Evolutionary conservation across 2,329 filamentous ascomycete species (phyloP).

Genomic region (Biscogniauxia marginata): DNA sequence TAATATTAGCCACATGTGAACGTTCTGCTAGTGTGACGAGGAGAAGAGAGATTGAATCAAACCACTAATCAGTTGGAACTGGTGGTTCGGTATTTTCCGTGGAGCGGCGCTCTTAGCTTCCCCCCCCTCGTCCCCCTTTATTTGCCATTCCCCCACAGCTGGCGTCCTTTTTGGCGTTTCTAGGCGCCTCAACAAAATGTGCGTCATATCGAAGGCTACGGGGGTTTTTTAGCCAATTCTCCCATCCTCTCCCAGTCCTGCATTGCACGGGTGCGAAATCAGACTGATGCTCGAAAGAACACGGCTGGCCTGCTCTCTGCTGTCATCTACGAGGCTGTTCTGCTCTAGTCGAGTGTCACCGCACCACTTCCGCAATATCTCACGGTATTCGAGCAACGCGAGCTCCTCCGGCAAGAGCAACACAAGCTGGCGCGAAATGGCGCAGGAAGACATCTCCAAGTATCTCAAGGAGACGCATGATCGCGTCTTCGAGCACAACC

Average conservation of each 20-base stretch:
- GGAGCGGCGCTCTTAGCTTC: background rate
- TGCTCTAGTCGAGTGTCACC: background rate
- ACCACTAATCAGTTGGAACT: background rate
- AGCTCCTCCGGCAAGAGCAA: conserved; percentile 2
- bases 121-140: too few species aligned
- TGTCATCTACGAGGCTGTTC: conserved; percentile 6
- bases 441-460: conserved; percentile 40
- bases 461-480: conserved; percentile 66
- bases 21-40: too few species aligned
- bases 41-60: too few species aligned
- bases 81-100: background rate
- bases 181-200: background rate
- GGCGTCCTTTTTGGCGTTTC: too few species aligned
- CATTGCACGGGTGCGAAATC: background rate
- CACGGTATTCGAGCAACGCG: conserved; percentile 11
- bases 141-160: too few species aligned
- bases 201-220: background rate
- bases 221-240: background rate
- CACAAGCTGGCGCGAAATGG: conserved; percentile 21
- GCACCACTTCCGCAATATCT: background rate
- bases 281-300: conserved; percentile 9
- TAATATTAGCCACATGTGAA: too few species aligned
- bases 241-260: background rate
- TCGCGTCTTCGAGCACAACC: conserved; percentile 68
- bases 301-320: conserved; percentile 12